Conservation (phyloP, 768 basidiomycete genomes). For the Dioszegia crocea region DNA sequence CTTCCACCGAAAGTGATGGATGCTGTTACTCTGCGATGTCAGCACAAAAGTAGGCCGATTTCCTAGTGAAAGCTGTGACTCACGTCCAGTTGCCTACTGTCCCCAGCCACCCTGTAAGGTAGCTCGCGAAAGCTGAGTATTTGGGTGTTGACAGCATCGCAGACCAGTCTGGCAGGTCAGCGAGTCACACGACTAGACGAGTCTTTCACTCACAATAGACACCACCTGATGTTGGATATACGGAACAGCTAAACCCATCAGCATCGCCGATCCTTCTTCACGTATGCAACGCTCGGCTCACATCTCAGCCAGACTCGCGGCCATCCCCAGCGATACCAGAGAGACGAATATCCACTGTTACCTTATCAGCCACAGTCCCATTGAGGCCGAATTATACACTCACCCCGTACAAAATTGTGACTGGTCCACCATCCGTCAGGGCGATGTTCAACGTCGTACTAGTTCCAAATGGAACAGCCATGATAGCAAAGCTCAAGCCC, state of each 20-base stretch:
- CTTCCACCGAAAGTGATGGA: constrained; percentile 65
- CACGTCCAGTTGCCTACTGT: constrained; percentile 66
- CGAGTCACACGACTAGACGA: neutral
- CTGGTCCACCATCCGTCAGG: constrained; percentile 42
- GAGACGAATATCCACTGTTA: constrained; percentile 40
- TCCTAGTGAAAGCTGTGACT: too few species aligned
- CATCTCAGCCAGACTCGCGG: constrained; percentile 41
- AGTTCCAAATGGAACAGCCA: constrained; percentile 43
- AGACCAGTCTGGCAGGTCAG: constrained; percentile 55
- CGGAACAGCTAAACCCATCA: constrained; percentile 28
- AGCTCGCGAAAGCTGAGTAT: constrained; percentile 57
- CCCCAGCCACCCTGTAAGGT: constrained; percentile 68
- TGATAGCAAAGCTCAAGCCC: constrained; percentile 43
- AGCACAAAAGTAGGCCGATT: neutral
- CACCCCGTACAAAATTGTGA: constrained; percentile 42
- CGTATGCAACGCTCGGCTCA: constrained; percentile 1
- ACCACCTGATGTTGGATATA: constrained; percentile 44
- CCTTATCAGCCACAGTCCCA: neutral
- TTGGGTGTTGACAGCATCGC: constrained; percentile 59
- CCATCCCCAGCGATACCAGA: constrained; percentile 31
- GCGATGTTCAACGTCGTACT: constrained; percentile 40
- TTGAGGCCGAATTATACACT: constrained; percentile 8
- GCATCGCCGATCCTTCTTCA: neutral
- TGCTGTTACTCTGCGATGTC: constrained; percentile 53
- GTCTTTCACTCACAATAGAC: constrained; percentile 36